Base-by-base conservation (phyloP, 768 basidiomycete genomes). In the Sporobolomyces pararoseus region DNA sequence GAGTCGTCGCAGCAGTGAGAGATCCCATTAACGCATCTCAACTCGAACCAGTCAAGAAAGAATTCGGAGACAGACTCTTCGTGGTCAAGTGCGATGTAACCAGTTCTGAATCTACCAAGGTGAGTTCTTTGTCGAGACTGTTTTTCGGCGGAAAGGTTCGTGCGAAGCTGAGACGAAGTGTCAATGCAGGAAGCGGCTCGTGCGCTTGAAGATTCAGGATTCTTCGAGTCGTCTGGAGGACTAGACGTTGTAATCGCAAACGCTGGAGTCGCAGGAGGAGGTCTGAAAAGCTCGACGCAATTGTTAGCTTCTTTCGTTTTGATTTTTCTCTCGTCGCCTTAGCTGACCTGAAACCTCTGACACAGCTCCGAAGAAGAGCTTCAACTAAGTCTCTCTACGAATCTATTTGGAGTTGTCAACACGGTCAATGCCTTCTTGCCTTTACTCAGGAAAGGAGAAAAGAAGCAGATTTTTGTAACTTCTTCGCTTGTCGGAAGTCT, bases 371-470 rank as follows among this genome's bases (percentile, higher is more conserved):
- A 46, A 16, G 49, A 58, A 25, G 49, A 71, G 58, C 60, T 67
- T 68, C 70, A 27, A 29, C 49, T 47, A 35, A 62, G 66, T 70
- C 59, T 69, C 70, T 71, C 76, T 16, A 74, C 76, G 39, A 83
- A 83, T 74, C 79, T 80, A 50, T 50, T 80, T 57, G 81, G 81
- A 34, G 76, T 78, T n/a, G 75, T 81, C 21, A 76, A 77, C 68
- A 78, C 80, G 13, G 80, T 77, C 66, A 80, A 81, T 73, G 75
- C 75, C 5, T 81, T 83, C 77, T 78, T 83, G 10, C 82, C 82
- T 16, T 77, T 83, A 27, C 74, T 83, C 44, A 49, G 52, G 12
- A 25, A 57, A 35, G 70, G 66, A 23, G 0, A 39, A 10, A 49
- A n/a, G 34, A 74, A 71, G 55, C 60, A 68, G 52, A 66, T 74